These are phyloP conservation scores for Butyriboletus loyo DNA, from an alignment of 768 basidiomycete genomes.

Conservation along the genomic window DNA sequence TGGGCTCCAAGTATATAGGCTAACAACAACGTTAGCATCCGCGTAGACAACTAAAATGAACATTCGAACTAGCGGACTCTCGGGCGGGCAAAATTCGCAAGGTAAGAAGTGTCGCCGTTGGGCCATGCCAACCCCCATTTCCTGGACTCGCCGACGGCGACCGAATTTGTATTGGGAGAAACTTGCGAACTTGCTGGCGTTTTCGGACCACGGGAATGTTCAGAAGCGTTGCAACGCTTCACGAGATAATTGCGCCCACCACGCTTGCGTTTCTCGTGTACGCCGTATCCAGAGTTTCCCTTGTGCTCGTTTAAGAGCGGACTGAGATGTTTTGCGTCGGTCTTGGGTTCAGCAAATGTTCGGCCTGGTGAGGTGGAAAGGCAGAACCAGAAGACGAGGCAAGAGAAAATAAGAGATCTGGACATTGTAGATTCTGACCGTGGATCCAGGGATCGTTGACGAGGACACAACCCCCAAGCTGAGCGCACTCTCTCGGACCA, in stretches of 20 bases:
- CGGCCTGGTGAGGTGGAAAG: background rate
- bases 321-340: background rate
- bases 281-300: background rate
- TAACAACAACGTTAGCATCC: slow-evolving; percentile 10
- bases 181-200: background rate
- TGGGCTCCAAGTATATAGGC: slow-evolving; percentile 71
- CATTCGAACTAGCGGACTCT: slow-evolving; percentile 44
- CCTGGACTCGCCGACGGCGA: slow-evolving; percentile 4
- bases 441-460: background rate
- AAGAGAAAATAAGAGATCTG: slow-evolving; percentile 1
- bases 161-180: background rate
- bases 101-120: slow-evolving; percentile 46
- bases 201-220: slow-evolving; percentile 4
- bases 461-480: background rate
- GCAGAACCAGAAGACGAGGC: slow-evolving; percentile 11
- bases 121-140: slow-evolving; percentile 74
- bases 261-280: slow-evolving; percentile 16
- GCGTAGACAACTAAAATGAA: background rate
- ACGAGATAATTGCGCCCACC: slow-evolving; percentile 8
- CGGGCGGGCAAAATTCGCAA: slow-evolving; percentile 47
- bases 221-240: slow-evolving; percentile 18
- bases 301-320: background rate
- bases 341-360: slow-evolving; percentile 1
- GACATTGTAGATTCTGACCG: slow-evolving; percentile 9
- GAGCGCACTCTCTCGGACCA: background rate